Conservation (phyloP, 2,329 filamentous ascomycete species). For the Diaporthe sp. region DNA sequence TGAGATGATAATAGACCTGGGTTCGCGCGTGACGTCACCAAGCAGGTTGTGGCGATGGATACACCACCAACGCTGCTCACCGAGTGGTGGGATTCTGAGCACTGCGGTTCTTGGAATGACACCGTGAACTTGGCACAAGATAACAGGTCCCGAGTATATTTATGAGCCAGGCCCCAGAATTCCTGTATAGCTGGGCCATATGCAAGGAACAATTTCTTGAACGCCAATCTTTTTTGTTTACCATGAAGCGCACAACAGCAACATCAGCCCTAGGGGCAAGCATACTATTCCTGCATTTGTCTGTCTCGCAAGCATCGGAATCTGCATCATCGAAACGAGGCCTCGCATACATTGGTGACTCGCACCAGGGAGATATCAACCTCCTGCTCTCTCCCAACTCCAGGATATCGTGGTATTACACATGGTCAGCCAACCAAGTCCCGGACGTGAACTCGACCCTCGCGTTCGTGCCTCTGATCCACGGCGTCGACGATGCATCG, state of each 20-base stretch:
- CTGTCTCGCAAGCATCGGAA: constrained; percentile 2
- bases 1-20: constrained; percentile 19
- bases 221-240: background rate
- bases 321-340: constrained; percentile 47
- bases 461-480: constrained; percentile 56
- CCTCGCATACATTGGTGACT: constrained; percentile 46
- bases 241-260: constrained; percentile 27
- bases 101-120: constrained; percentile 21
- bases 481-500: constrained; percentile 52
- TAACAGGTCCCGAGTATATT: background rate
- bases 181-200: background rate
- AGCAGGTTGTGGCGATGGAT: constrained; percentile 26
- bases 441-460: constrained; percentile 46
- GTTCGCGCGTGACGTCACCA: constrained; percentile 30
- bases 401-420: constrained; percentile 59
- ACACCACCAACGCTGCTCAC: constrained; percentile 5
- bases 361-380: constrained; percentile 49
- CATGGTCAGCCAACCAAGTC: constrained; percentile 54
- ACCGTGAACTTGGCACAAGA: constrained; percentile 21
- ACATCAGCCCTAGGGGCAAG: constrained; percentile 20
- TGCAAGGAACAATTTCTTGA: background rate
- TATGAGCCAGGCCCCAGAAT: constrained; percentile 2
- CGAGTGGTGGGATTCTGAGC: constrained; percentile 16
- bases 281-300: background rate
- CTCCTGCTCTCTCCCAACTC: constrained; percentile 55